Evolutionary conservation across 805 yeast species (phyloP), one percentile per base, ranked within the genome.

Genomic region (Metschnikowia rubicola): DNA sequence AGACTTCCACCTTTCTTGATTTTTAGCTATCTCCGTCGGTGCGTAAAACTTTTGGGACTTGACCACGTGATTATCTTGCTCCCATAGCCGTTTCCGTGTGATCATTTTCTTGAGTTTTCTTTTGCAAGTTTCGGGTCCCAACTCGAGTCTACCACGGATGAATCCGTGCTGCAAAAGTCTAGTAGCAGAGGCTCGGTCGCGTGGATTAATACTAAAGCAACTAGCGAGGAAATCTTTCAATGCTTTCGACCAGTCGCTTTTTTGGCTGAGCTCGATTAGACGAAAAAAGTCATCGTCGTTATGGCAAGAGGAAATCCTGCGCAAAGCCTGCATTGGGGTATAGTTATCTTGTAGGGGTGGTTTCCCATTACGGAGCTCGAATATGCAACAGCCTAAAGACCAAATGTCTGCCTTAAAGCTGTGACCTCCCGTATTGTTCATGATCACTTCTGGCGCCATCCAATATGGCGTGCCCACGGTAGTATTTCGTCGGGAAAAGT

Each of bases 371-470:
- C 85, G 83, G 51, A 86, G 65, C 59, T 86, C 95, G 47, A 82
- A 82, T 2, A 87, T 81, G 32, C 92, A 86, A 50, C 88, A 85
- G 1, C 92, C 94, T 48, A 86, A 66, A 8, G 88, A 83, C 94
- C 94, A 86, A 3, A 86, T 75, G 63, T 86, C 94, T 0, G 92
- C 91, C 43, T 80, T 76, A 53, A 51, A 71, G 44, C 68, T 61
- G 53, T 73, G 76, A 44, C 78, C 83, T n/a, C 82, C 80, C 54
- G 82, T 79, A 51, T 77, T 80, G 53, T 80, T 77, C 52, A 73
- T 59, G 26, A 80, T 78, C 1, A 80, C 79, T 47, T 80, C 84
- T 0, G 84, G 84, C 1, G 84, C 80, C 84, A 80, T 78, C 83
- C 83, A 80, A 55, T 79, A 79, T 0, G 84, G 84, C 0, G 84